Conservation (phyloP, 2,329 filamentous ascomycete species). For the Beauveria medogensis region DNA sequence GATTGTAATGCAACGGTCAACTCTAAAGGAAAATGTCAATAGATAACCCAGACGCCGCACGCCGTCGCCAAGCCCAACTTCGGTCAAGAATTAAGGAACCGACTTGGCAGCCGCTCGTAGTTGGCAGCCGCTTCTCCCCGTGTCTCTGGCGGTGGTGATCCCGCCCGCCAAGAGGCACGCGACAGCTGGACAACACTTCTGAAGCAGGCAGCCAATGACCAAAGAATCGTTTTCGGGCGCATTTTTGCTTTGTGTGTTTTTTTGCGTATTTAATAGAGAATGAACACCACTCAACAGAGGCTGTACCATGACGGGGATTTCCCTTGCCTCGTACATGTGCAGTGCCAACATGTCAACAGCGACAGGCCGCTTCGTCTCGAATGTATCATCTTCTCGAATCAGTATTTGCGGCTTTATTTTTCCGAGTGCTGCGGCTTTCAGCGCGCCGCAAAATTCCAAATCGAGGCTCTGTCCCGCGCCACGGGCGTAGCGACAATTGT, state of each 20-base stretch:
- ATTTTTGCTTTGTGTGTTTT: neutral
- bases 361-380: too few species aligned
- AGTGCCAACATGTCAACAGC: too few species aligned
- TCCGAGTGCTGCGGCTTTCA: too few species aligned
- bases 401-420: neutral
- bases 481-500: neutral
- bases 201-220: neutral
- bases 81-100: neutral
- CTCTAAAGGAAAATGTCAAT: too few species aligned
- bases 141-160: neutral
- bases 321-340: too few species aligned
- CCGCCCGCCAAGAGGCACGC: conserved; percentile 1
- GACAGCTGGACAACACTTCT: neutral
- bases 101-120: neutral
- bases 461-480: neutral
- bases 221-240: neutral
- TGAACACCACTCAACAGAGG: too few species aligned
- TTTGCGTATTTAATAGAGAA: neutral
- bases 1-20: too few species aligned
- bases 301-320: too few species aligned
- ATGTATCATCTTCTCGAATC: neutral
- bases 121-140: neutral
- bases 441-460: too few species aligned
- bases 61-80: neutral
- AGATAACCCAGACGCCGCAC: neutral